phyloP scores from a whole-genome alignment of 2,329 filamentous ascomycete species.

The Aureobasidium uvarum region DNA sequence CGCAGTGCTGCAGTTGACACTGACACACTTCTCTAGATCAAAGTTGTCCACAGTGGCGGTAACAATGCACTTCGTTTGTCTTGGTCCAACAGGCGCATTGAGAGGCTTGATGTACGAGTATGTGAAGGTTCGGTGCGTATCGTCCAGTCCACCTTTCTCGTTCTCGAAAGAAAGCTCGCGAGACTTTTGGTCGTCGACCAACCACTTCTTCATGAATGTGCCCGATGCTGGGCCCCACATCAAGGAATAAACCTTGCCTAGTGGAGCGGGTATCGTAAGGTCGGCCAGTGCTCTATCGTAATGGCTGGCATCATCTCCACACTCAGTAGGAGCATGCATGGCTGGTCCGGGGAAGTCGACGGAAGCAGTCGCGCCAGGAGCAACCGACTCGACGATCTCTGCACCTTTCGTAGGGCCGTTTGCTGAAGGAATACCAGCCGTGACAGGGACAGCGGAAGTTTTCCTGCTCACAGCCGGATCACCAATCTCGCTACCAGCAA shows the following conservation, averaged over 20 bases:
- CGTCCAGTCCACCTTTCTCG: conserved; percentile 71
- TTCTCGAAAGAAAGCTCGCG: conserved; percentile 79
- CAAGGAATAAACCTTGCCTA: conserved; percentile 87
- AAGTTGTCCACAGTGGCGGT: conserved; percentile 78
- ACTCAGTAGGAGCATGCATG: conserved; percentile 80
- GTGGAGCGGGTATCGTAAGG: conserved; percentile 77
- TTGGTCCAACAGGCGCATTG: conserved; percentile 78
- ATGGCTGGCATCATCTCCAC: conserved; percentile 72
- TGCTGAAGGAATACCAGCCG: conserved; percentile 36
- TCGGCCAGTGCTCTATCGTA: conserved; percentile 85
- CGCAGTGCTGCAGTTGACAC: conserved; percentile 77
- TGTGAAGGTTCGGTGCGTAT: conserved; percentile 68
- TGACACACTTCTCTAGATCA: conserved; percentile 83
- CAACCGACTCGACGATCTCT: conserved; percentile 35
- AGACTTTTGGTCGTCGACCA: conserved; percentile 84
- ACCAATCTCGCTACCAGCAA: conserved; percentile 53
- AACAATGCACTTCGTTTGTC: conserved; percentile 90
- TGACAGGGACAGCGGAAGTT: conserved; percentile 58
- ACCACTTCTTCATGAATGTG: conserved; percentile 80
- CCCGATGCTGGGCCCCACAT: conserved; percentile 81
- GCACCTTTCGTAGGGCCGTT: conserved; percentile 30
- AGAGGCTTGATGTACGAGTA: conserved; percentile 93
- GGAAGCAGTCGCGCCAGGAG: conserved; percentile 43
- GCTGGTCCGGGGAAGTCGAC: conserved; percentile 81
- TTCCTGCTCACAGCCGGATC: conserved; percentile 63